Conservation (phyloP, 2,329 filamentous ascomycete genomes). For the Diaporthe citri region DNA sequence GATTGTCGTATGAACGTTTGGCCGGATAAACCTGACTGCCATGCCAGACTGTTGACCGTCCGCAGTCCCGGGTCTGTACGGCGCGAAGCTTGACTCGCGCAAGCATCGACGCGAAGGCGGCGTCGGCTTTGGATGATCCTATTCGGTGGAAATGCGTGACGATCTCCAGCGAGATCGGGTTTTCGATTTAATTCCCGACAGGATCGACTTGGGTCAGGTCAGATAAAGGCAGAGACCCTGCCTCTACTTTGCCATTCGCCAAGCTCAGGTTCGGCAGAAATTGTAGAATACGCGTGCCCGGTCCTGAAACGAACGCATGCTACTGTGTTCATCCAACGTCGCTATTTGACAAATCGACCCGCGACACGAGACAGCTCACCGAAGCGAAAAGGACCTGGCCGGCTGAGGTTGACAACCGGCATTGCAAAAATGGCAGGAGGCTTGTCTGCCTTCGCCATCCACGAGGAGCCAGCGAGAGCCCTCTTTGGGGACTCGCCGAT, state of each 20-base stretch:
- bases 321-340: background rate
- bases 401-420: background rate
- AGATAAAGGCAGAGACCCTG: background rate
- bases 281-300: background rate
- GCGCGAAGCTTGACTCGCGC: background rate
- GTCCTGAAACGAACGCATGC: background rate
- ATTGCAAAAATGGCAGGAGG: slow-evolving; percentile 5
- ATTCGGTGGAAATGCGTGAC: background rate
- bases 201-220: background rate
- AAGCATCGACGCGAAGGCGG: background rate
- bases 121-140: background rate
- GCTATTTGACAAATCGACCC: background rate
- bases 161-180: slow-evolving; percentile 1
- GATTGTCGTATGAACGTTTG: background rate
- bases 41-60: background rate
- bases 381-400: background rate
- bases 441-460: slow-evolving; percentile 23
- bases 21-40: background rate
- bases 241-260: background rate
- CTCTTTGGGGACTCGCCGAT: slow-evolving; percentile 52
- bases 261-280: background rate
- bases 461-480: slow-evolving; percentile 26
- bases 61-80: background rate
- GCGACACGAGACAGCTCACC: too few relatives aligned
- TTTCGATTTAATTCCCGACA: background rate